Percentiles rank a stretch among this genome's conserved stretches.
These are phyloP conservation scores for Umbelopsis ramanniana DNA, from an alignment of 192 early-diverging fungal genomes.

Conservation along the genomic window DNA sequence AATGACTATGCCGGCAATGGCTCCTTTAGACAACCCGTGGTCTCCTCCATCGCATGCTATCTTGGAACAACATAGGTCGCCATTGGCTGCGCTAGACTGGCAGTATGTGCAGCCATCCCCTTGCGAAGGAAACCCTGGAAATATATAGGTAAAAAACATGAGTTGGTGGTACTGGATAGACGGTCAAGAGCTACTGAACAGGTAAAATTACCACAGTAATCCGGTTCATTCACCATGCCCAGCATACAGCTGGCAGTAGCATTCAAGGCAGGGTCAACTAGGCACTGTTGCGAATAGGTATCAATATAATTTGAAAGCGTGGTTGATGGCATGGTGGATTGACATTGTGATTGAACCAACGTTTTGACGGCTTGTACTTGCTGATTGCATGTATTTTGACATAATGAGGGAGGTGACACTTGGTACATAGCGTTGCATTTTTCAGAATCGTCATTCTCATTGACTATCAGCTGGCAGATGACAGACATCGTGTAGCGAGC, in stretches of 20 bases:
- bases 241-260: constrained; percentile 28
- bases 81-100: constrained; percentile 10
- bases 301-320: background rate
- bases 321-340: background rate
- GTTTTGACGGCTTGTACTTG: constrained; percentile 16
- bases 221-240: constrained; percentile 35
- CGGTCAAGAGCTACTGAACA: background rate
- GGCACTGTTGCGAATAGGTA: constrained; percentile 15
- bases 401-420: constrained; percentile 29
- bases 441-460: constrained; percentile 20
- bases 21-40: constrained; percentile 4
- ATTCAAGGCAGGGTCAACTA: constrained; percentile 24
- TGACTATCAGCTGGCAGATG: constrained; percentile 28
- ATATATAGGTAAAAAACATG: background rate
- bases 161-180: background rate
- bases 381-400: constrained; percentile 28
- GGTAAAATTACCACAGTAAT: constrained; percentile 28
- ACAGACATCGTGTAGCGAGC: constrained; percentile 31
- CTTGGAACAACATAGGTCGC: constrained; percentile 22
- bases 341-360: background rate
- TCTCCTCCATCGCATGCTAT: background rate
- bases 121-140: constrained; percentile 3
- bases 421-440: constrained; percentile 28
- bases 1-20: constrained; percentile 29
- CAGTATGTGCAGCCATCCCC: constrained; percentile 13